Evolutionary conservation across 1,284 basidiomycete species (phyloP), one percentile per base, ranked within the genome.

Genomic region (Malassezia arunalokei): DNA sequence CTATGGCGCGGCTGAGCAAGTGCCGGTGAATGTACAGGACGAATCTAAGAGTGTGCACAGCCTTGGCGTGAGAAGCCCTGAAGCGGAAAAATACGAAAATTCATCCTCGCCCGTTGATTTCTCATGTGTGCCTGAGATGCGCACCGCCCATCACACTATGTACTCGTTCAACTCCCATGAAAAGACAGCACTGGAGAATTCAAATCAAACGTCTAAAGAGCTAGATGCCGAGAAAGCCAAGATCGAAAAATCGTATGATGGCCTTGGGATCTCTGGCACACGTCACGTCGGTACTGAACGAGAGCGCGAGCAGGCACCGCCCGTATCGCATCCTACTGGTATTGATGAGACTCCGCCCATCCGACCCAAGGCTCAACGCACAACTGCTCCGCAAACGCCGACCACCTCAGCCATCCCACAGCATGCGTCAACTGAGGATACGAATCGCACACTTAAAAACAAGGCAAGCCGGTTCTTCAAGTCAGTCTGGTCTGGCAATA

Each of bases 381-480:
- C 33, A 15, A 35, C 33, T 12, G 15, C 11, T 12, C 11, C 11
- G 2, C 33, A 35, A 15, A 11, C 5, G 15, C 33, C 11, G 33
- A 5, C 33, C 11, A 12, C 33, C 11, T 11, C 33, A 35, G 33
- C 33, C 11, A 15, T 12, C 11, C 33, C 11, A 5, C 11, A 35
- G 5, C 11, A 35, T 35, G 33, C 33, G 2, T 35, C 33, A 35
- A 35, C 33, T 35, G 33, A 15, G 3, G 11, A 35, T 14, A 29
- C 14, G 37, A 30, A 35, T 12, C 37, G 40, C 24, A 40, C 50
- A 11, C 38, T 53, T 31, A 53, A 53, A 30, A 53, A 12, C 44
- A 53, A 46, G 8, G 51, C 51, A 11, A 53, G 51, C 17, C 44
- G 45, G 28, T 53, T 53, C 28, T 53, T 47, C 40, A 47, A 48